Evolutionary conservation across 2,329 filamentous ascomycete species (phyloP).

Genomic region (Claviceps cyperi): DNA sequence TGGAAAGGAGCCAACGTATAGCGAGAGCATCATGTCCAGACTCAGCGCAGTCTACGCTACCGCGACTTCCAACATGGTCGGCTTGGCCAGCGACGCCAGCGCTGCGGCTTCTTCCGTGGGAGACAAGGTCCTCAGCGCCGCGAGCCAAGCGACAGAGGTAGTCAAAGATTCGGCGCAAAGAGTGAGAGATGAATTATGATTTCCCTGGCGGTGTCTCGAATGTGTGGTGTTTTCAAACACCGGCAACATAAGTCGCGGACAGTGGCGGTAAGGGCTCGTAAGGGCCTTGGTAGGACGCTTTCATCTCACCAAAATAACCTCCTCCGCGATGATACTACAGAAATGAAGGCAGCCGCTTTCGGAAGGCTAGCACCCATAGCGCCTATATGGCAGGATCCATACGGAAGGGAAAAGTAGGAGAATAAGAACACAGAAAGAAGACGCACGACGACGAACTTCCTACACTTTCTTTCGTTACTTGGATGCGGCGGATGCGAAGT

Average conservation of each 20-base stretch:
- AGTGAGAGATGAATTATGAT: conserved; percentile 29
- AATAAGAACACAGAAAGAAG: not conserved
- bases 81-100: conserved; percentile 21
- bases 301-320: not conserved
- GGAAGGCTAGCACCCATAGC: not conserved
- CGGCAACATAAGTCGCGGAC: not conserved
- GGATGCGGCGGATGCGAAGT: not conserved
- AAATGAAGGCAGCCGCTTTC: not conserved
- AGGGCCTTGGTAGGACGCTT: not conserved
- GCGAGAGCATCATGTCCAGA: conserved; percentile 61
- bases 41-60: conserved; percentile 60
- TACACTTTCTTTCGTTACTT: not conserved
- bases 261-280: not conserved
- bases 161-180: conserved; percentile 25
- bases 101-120: conserved; percentile 19
- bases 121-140: conserved; percentile 22
- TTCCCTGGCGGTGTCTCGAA: not conserved
- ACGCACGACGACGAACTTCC: not conserved
- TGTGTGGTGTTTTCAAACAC: not conserved
- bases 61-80: conserved; percentile 40
- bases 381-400: not conserved
- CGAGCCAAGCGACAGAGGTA: conserved; percentile 26
- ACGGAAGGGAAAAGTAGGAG: not conserved
- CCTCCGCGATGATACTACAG: not conserved
- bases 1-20: conserved; percentile 69